Conservation (phyloP, 441 rosid species). For the Arabidopsis hybrid region DNA sequence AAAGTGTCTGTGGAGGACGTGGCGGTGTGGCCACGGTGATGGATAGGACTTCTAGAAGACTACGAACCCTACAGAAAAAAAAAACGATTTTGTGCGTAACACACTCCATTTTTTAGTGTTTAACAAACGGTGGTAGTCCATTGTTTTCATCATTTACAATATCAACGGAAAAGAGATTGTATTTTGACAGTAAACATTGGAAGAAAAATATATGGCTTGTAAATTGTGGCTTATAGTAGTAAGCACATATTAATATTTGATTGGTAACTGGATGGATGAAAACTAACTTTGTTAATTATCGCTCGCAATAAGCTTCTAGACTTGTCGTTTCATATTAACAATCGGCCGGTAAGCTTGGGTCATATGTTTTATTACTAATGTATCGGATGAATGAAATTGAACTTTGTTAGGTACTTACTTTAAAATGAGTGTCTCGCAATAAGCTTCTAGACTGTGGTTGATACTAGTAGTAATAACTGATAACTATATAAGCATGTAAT, state of each 20-base stretch:
- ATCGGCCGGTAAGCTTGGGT: background rate
- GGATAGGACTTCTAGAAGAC: slow-evolving; percentile 46
- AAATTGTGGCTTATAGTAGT: background rate
- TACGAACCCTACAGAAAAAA: background rate
- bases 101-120: background rate
- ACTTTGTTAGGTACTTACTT: too few relatives aligned
- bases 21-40: slow-evolving; percentile 30
- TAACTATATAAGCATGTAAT: background rate
- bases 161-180: background rate
- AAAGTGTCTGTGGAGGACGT: slow-evolving; percentile 7
- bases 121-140: background rate
- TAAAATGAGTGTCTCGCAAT: background rate
- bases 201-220: background rate
- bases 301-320: background rate
- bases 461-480: background rate
- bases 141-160: too few relatives aligned
- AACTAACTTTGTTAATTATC: background rate
- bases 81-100: slow-evolving; percentile 24
- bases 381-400: background rate
- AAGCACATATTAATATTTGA: too few relatives aligned
- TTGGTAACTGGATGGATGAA: background rate
- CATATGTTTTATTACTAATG: background rate
- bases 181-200: too few relatives aligned
- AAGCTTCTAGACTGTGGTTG: background rate
- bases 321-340: background rate